Base-by-base conservation (phyloP, 2,329 filamentous ascomycete species). In the Botrytis aclada region DNA sequence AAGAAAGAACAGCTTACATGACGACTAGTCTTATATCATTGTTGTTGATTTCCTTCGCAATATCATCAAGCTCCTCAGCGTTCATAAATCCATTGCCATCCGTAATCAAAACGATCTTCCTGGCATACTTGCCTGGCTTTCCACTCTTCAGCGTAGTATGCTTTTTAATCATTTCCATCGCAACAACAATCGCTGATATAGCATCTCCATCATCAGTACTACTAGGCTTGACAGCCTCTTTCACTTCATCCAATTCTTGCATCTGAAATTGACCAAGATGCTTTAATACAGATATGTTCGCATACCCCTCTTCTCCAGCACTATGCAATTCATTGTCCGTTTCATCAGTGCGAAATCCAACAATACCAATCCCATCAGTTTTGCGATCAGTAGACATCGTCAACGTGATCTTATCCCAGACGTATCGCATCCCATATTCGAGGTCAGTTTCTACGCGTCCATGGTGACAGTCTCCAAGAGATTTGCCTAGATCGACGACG, bases 351-450 rank as follows among this genome's bases (percentile, higher is more conserved):
- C 93, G 89, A 72, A 98, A 85, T 0, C 92, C 96, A 74, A 99
- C 83, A 3, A 98, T 91, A n/a, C 94, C 92, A 63, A 94, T 84
- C 34, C 87, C 88, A 79, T 89, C 88, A 0, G 91, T 94, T 81
- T 94, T 95, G 67, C 93, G 88, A 41, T 89, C 90, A 43, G 81
- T 81, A 63, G 87, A 83, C 82, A 94, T 91, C 5, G 90, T 93
- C 12, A 88, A 89, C 8, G 91, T 91, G 77, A 97, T 92, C 81
- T 93, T 96, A 85, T 98, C 95, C 95, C 95, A 99, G 67, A 98
- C 88, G 83, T 97, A 99, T 75, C 89, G 89, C 89, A 98, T 90
- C 65, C 90, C 89, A 89, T 92, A 99, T 74, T 98, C 93, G 29
- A 99, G 88, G 81, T 98, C 92, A 4, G 92, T 92, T 81, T 95